phyloP scores from a whole-genome alignment of 1,284 basidiomycete species.

The Thecaphora frezii region DNA sequence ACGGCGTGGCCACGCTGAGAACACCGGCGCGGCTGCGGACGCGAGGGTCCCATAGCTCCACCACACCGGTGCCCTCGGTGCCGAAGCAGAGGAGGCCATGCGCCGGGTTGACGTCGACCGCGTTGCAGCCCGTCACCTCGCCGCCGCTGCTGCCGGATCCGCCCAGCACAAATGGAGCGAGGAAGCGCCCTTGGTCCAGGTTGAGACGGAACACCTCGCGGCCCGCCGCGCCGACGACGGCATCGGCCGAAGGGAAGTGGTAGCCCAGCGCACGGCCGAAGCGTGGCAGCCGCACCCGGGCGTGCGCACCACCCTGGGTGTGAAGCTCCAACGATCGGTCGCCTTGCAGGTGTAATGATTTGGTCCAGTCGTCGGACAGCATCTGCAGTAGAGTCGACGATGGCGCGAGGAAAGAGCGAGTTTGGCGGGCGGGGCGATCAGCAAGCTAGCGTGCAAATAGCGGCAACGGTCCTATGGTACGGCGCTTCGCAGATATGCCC shows the following conservation, averaged over 20 bases:
- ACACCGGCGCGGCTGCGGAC: conserved; percentile 75
- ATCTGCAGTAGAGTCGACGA: conserved; percentile 69
- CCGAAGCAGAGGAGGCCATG: conserved; percentile 91
- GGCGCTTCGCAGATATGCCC: too few relatives aligned
- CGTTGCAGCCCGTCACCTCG: conserved; percentile 75
- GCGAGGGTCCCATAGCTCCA: conserved; percentile 95
- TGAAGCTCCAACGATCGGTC: conserved; percentile 94
- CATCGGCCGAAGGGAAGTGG: conserved; percentile 79
- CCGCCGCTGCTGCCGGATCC: conserved; percentile 58
- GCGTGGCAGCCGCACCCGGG: conserved; percentile 86
- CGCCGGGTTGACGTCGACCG: conserved; percentile 87
- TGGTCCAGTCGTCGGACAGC: conserved; percentile 98
- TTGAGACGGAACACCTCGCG: conserved; percentile 90
- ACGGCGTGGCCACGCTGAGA: conserved; percentile 72
- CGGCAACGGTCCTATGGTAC: too few relatives aligned
- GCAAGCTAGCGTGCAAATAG: too few relatives aligned
- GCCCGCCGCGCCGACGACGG: conserved; percentile 74
- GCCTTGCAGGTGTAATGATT: conserved; percentile 92
- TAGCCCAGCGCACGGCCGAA: conserved; percentile 91
- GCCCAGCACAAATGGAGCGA: conserved; percentile 57
- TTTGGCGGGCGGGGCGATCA: too few relatives aligned
- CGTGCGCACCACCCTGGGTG: conserved; percentile 89
- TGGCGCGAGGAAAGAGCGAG: too few relatives aligned
- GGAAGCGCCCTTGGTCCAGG: conserved; percentile 88
- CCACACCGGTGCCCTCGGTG: conserved; percentile 73